Base-by-base conservation (phyloP, 352 stramenopile genomes). In the Thalassiosira delicatula region DNA sequence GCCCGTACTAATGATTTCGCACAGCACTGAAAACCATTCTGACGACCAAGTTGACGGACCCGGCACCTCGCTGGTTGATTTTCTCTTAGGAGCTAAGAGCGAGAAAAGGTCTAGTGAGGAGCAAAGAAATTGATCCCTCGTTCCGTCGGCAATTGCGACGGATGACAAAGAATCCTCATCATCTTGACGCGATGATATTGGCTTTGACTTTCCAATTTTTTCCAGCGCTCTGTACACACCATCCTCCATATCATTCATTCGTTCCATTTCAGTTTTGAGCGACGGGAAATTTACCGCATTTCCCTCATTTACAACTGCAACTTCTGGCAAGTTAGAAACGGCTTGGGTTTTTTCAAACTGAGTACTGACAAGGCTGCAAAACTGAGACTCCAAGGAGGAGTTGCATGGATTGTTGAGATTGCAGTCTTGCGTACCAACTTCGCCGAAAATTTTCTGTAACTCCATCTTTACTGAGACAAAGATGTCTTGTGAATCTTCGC, bases 21-120 rank as follows among this genome's bases (percentile, higher is more conserved):
- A 94, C 11, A 94, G 68, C 46, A 93, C 75, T 27, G 87, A 87
- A 71, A 88, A 92, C 89, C 89, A 93, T 23, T 81, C 63, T 37
- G 60, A 73, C 30, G 49, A 79, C 83, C 83, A 89, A 30, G 32
- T 3, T 40, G 53, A 29, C 25, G 25, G 2, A 29, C 32, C 53
- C 53, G 25, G 19, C 27, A 53, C 25, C 23, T 42, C 35, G 25
- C 60, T 85, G 40, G 57, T 53, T 63, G 46, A 53, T 37, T 82
- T 81, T 9, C 46, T 79, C 30, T 72, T 75, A 12, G 76, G 69
- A 65, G 69, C 72, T 40, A 88, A 61, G 49, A 85, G 72, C 27
- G 72, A 74, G 14, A 90, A 78, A 19, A 90, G 59, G 54, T 83
- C 70, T 12, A 90, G 56, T 12, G 73, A 81, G 29, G 68, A 69